phyloP scores from a whole-genome alignment of 2,329 filamentous ascomycete genomes.

The Paecilomyces sp. region DNA sequence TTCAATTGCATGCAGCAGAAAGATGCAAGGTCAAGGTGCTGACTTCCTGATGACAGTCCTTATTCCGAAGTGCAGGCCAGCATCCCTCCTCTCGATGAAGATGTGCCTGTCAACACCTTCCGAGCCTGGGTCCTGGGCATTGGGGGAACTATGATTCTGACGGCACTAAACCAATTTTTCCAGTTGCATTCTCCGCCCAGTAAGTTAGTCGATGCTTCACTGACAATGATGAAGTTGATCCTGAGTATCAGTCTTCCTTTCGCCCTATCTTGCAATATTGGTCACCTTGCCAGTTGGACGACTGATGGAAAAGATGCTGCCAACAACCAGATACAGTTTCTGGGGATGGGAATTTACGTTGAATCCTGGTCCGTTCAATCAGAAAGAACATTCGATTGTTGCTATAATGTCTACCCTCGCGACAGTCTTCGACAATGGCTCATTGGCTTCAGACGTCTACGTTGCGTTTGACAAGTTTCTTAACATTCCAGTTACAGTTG shows the following conservation, averaged over 20 bases:
- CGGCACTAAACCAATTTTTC: conserved; percentile 12
- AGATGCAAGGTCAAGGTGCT: background rate
- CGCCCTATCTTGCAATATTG: conserved; percentile 7
- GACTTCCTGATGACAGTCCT: background rate
- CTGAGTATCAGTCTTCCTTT: conserved; percentile 5
- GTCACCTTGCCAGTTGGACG: conserved; percentile 8
- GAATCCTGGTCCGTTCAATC: conserved; percentile 24
- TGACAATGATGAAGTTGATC: background rate
- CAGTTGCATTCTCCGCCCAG: conserved; percentile 6
- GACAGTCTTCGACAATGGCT: conserved; percentile 7
- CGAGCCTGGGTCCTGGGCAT: conserved; percentile 38
- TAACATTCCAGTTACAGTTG: conserved; percentile 5
- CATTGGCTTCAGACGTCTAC: conserved; percentile 10
- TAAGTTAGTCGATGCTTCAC: background rate
- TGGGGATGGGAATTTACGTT: conserved; percentile 11
- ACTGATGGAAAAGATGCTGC: conserved; percentile 5
- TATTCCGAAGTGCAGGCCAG: conserved; percentile 14
- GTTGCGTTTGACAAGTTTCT: conserved; percentile 14
- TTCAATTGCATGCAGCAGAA: background rate
- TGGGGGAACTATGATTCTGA: conserved; percentile 11
- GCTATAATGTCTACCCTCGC: conserved; percentile 8
- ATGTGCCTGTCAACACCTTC: conserved; percentile 13
- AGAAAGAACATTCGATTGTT: conserved; percentile 16
- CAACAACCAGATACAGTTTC: conserved; percentile 3
- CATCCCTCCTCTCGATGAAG: conserved; percentile 9